phyloP scores from a whole-genome alignment of 2,329 filamentous ascomycete species.

The Calonectria multiphialidica region DNA sequence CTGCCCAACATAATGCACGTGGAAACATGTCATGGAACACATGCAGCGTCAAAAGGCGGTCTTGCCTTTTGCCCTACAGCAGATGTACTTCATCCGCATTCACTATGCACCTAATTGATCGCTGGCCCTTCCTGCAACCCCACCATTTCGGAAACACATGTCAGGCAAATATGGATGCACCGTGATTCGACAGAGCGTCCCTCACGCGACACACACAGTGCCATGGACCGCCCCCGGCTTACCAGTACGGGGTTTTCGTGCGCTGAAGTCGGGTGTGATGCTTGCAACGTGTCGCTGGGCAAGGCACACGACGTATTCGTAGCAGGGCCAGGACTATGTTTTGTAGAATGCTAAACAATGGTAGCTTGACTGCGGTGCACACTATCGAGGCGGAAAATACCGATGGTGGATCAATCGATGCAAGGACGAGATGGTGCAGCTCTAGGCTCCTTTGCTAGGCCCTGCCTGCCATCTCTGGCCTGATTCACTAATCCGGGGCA shows the following conservation, averaged over 20 bases:
- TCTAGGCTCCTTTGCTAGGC: background rate
- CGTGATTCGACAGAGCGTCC: slow-evolving; percentile 9
- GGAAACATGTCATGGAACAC: background rate
- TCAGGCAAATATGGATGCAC: background rate
- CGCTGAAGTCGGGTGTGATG: background rate
- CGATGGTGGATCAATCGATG: slow-evolving; percentile 18
- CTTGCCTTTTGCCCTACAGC: background rate
- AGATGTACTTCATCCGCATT: background rate
- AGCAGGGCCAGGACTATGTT: background rate
- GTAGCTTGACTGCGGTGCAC: background rate
- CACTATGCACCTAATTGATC: background rate
- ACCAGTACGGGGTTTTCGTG: background rate
- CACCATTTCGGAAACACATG: slow-evolving; percentile 24
- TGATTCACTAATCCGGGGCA: slow-evolving; percentile 15
- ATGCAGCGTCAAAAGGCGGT: background rate
- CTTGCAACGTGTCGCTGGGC: slow-evolving; percentile 17
- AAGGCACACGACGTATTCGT: background rate
- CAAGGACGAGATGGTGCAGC: slow-evolving; percentile 10
- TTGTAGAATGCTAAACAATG: background rate
- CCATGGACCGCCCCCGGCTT: background rate
- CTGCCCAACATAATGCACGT: background rate
- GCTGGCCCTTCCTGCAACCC: slow-evolving; percentile 7
- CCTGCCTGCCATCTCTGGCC: background rate
- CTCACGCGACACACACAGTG: slow-evolving; percentile 18
- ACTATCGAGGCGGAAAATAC: slow-evolving; percentile 17